Evolutionary conservation across 768 basidiomycete genomes (phyloP), one percentile per base, ranked within the genome.

Genomic region (Hirschioporus abietinus): DNA sequence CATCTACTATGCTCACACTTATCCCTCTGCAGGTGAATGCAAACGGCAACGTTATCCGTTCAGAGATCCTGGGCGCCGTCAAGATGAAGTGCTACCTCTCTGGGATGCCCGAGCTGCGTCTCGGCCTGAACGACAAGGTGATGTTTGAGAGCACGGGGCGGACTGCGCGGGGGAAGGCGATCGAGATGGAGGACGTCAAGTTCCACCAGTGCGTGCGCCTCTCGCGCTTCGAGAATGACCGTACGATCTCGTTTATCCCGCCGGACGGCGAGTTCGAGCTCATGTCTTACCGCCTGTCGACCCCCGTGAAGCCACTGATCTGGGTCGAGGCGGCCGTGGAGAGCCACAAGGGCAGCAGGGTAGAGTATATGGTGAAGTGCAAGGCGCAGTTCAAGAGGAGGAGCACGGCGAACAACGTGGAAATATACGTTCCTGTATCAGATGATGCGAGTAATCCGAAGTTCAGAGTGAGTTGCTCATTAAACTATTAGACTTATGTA

Each of bases 11-110:
- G 65, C 66, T 30, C 35, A n/a, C 65, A 27, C 27, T 27, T 64
- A 9, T 20, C 24, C n/a, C 61, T 52, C 26, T 36, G 1, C 72
- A 96, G 95, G 95, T 99, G 64, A 99, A 99, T 73, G 90, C 96
- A 7, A 93, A 93, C 70, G 96, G 96, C 36, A 96, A 95, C 73
- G 97, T 99, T 35, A 93, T 99, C 18, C 89, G 97, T 61, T 95
- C 93, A 18, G 97, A 99, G 78, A 99, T 99, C 71, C 80, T 99
- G 1, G 97, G 97, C n/a, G 95, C 95, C 0, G 86, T 99, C 73
- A 99, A 99, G 84, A 99, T 99, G 97, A 99, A 99, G 78, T 99
- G 96, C 76, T 99, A 98, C 76, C 84, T 99, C 1, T 95, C 94
- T 9, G 97, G 97, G n/a, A 99, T 99, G 97, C 97, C 97, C 20